Percentiles rank a stretch among this genome's conserved stretches.
phyloP scores from a whole-genome alignment of 2,329 filamentous ascomycete species.

The Talaromyces funiculosus region DNA sequence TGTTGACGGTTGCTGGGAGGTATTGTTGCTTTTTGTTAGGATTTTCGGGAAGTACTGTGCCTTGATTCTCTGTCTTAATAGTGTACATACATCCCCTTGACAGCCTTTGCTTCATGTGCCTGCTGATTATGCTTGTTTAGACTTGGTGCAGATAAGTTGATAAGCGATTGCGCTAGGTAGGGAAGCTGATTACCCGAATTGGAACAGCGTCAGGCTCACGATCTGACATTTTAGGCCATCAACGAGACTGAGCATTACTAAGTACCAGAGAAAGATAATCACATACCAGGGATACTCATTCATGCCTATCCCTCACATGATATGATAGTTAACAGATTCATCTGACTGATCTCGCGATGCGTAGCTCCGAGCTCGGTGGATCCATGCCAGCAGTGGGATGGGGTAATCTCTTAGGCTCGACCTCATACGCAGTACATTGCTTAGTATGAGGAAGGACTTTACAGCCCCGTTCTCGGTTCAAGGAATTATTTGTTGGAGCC shows the following conservation, averaged over 20 bases:
- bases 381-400: background rate
- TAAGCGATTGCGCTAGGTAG: background rate
- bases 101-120: background rate
- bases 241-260: background rate
- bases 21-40: background rate
- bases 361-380: background rate
- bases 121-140: no score
- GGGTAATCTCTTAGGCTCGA: background rate
- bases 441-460: background rate
- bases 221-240: background rate
- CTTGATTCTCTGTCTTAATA: background rate
- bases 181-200: slow-evolving; percentile 1
- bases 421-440: background rate
- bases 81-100: background rate
- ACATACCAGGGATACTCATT: background rate
- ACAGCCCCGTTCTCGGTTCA: background rate
- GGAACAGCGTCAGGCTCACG: background rate
- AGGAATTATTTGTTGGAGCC: background rate
- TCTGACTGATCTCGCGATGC: background rate
- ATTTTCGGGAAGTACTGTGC: no score
- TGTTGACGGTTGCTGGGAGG: background rate
- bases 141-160: no score
- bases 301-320: background rate
- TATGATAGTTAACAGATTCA: background rate
- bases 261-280: background rate